Percentiles rank a stretch among this genome's conserved stretches.
phyloP scores from a whole-genome alignment of 2,329 filamentous ascomycete genomes.

The Neoarthrinium moseri region DNA sequence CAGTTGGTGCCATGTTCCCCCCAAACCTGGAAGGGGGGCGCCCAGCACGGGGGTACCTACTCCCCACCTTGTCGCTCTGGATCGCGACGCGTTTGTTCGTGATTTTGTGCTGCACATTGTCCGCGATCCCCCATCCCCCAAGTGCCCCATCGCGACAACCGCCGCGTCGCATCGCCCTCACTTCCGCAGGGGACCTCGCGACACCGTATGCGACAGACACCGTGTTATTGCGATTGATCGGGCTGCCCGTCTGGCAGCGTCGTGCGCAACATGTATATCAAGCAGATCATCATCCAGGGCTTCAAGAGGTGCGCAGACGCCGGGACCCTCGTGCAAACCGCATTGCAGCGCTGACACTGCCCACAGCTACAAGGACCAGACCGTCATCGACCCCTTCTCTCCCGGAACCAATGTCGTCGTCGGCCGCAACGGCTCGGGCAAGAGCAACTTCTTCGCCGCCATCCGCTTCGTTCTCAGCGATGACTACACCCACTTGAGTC shows the following conservation, averaged over 20 bases:
- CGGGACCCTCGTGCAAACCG: conserved; percentile 15
- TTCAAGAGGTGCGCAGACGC: conserved; percentile 79
- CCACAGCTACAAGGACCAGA: conserved; percentile 96
- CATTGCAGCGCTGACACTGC: conserved; percentile 20
- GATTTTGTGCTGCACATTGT: neutral
- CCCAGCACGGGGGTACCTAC: too few relatives aligned
- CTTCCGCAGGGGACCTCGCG: neutral
- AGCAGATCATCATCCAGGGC: conserved; percentile 99
- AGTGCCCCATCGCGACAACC: neutral
- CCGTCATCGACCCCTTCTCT: conserved; percentile 96
- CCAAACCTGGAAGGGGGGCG: too few relatives aligned
- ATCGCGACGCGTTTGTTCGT: conserved; percentile 2
- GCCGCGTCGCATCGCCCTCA: conserved; percentile 1
- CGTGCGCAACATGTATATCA: conserved; percentile 81
- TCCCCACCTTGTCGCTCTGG: too few relatives aligned
- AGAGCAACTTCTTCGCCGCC: conserved; percentile 99
- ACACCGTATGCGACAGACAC: conserved; percentile 1
- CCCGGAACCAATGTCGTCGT: conserved; percentile 98
- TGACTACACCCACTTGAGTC: conserved; percentile 92
- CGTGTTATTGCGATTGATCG: conserved; percentile 13
- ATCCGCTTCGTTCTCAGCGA: conserved; percentile 98
- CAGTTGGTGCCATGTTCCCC: too few relatives aligned
- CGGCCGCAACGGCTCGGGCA: conserved; percentile 97
- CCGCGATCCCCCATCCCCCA: neutral
- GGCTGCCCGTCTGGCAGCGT: conserved; percentile 33